Conservation (phyloP, 805 yeast genomes). For the Vanderwaltozyma verrucispora region DNA sequence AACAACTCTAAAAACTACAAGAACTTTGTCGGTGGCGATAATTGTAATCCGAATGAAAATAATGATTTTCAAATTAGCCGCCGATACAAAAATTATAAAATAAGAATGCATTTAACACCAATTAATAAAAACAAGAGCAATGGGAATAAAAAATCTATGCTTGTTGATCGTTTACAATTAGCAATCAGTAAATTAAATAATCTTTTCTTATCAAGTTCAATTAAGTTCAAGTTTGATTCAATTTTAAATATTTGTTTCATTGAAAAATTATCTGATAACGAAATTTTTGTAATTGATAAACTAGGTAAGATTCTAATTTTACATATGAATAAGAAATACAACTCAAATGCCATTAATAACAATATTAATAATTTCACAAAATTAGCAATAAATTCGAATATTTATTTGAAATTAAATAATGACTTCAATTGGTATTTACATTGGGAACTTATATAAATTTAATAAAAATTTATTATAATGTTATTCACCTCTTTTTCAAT, state of each 20-base stretch:
- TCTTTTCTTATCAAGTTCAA: background rate
- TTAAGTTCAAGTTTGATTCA: background rate
- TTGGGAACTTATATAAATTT: slow-evolving; percentile 8
- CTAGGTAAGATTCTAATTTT: background rate
- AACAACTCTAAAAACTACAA: too few relatives aligned
- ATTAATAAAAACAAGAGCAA: too few relatives aligned
- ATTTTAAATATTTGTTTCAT: background rate
- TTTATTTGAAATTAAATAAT: slow-evolving; percentile 8
- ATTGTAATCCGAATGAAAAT: too few relatives aligned
- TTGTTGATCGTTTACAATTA: too few relatives aligned
- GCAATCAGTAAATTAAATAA: background rate
- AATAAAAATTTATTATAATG: too few relatives aligned
- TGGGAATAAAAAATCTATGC: too few relatives aligned
- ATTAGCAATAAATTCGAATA: slow-evolving; percentile 11
- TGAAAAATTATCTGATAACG: background rate
- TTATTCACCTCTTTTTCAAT: too few relatives aligned
- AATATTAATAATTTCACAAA: background rate
- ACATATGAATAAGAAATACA: background rate
- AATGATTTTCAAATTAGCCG: too few relatives aligned
- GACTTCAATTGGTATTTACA: slow-evolving; percentile 13
- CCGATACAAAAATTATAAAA: too few relatives aligned
- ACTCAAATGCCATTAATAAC: background rate
- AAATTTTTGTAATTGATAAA: background rate
- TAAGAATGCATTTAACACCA: too few relatives aligned
- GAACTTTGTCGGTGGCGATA: too few relatives aligned